A percentile compares a stretch with the other conserved stretches of the same genome.
These are phyloP conservation scores for Capronia epimyces DNA, from an alignment of 2,329 filamentous ascomycete species.

Conservation along the genomic window DNA sequence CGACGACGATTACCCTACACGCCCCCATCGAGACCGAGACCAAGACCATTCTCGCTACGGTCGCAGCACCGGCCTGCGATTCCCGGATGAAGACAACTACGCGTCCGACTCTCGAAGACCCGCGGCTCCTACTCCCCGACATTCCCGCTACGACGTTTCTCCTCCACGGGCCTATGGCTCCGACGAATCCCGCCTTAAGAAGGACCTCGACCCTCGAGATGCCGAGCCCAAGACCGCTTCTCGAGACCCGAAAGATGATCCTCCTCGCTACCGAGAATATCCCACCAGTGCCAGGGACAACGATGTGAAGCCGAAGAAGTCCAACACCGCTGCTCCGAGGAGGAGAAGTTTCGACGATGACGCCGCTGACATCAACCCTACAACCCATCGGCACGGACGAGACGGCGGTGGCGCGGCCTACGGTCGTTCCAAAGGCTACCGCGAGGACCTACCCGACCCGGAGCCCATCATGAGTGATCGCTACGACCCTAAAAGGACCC, in stretches of 20 bases:
- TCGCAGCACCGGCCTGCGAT: constrained; percentile 7
- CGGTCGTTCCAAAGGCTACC: constrained; percentile 21
- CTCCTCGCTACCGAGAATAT: constrained; percentile 15
- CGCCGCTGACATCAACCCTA: constrained; percentile 13
- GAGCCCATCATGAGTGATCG: constrained; percentile 7
- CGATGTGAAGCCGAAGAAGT: constrained; percentile 11
- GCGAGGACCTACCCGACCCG: constrained; percentile 14
- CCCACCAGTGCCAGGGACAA: constrained; percentile 2
- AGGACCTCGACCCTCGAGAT: constrained; percentile 18
- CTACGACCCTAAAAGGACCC: constrained; percentile 1
- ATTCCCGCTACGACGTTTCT: constrained; percentile 17
- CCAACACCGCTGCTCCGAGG: constrained; percentile 18
- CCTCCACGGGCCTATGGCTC: constrained; percentile 7
- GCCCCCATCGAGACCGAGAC: constrained; percentile 18
- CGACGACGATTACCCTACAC: constrained; percentile 20
- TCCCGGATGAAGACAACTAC: constrained; percentile 13
- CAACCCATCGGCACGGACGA: not conserved
- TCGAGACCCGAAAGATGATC: constrained; percentile 13
- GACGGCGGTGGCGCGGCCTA: constrained; percentile 9
- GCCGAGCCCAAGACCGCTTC: constrained; percentile 14
- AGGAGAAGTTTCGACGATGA: constrained; percentile 15
- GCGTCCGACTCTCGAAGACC: constrained; percentile 8
- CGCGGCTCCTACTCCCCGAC: constrained; percentile 9
- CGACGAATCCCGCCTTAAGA: constrained; percentile 14
- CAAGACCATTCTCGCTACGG: constrained; percentile 18